Conservation (phyloP, 2,329 filamentous ascomycete genomes). For the Exutisphaerella laricina region DNA sequence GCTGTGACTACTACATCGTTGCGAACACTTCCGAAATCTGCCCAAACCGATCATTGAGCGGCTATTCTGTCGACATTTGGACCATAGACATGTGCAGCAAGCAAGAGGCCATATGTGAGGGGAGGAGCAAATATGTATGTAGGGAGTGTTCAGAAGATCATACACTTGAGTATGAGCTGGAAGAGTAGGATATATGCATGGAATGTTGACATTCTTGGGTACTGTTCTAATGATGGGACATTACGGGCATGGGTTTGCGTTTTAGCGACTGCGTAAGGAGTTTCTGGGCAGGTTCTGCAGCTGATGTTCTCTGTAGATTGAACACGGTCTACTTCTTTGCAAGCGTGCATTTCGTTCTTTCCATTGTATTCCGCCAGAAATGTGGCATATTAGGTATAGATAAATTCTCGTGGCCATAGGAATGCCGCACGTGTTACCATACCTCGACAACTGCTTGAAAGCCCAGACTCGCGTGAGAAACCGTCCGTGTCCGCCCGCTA, state of each 20-base stretch:
- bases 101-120: conserved; percentile 13
- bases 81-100: conserved; percentile 40
- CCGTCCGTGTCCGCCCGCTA: not conserved
- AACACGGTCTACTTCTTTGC: no score
- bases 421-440: not conserved
- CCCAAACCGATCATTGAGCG: conserved; percentile 39
- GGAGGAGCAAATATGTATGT: conserved; percentile 15
- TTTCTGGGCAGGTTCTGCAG: no score
- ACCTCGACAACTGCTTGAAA: not conserved
- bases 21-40: conserved; percentile 43
- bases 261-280: no score
- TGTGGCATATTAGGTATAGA: no score
- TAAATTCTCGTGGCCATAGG: not conserved
- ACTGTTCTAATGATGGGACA: no score
- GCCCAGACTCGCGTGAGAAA: not conserved
- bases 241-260: no score
- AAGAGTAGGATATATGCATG: no score
- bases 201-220: no score
- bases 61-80: conserved; percentile 46
- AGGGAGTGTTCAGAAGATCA: conserved; percentile 19
- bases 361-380: no score
- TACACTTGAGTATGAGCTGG: conserved; percentile 21
- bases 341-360: no score
- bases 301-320: no score
- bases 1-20: conserved; percentile 47